phyloP scores from a whole-genome alignment of 225 moss, liverwort and hornwort species.

The Sphagnum contortum region DNA sequence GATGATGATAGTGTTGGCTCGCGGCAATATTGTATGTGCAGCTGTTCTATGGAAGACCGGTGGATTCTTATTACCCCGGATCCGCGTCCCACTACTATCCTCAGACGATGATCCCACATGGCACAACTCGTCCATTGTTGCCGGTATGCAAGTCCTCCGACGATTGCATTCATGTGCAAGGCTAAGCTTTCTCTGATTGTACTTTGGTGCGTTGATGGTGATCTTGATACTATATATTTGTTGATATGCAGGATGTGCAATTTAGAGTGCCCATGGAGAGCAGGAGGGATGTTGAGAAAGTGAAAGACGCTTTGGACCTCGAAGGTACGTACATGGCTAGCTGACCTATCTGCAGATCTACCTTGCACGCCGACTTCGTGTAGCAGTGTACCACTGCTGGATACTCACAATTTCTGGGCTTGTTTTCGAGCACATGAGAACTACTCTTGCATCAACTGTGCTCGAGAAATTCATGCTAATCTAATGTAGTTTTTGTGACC shows the following conservation, averaged over 20 bases:
- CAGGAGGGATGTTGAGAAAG: conserved; percentile 34
- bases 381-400: too few relatives aligned
- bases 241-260: conserved; percentile 22
- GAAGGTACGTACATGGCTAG: conserved; percentile 8
- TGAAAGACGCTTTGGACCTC: conserved; percentile 36
- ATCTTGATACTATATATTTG: background rate
- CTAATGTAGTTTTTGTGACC: too few relatives aligned
- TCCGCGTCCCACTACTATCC: background rate
- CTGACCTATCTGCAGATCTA: too few relatives aligned
- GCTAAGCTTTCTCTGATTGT: background rate
- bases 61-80: too few relatives aligned
- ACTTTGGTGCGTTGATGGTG: background rate
- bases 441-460: too few relatives aligned
- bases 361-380: too few relatives aligned
- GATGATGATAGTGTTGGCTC: background rate
- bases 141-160: conserved; percentile 11
- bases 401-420: too few relatives aligned
- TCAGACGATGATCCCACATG: conserved; percentile 1
- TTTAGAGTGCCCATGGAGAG: conserved; percentile 45
- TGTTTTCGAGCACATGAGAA: background rate
- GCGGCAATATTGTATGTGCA: conserved; percentile 2
- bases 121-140: conserved; percentile 13
- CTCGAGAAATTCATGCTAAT: too few relatives aligned
- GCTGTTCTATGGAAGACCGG: conserved; percentile 37
- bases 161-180: too few relatives aligned